A percentile compares a stretch with the other conserved stretches of the same genome.
phyloP scores from a whole-genome alignment of 768 basidiomycete genomes.

The Boletus sp. region DNA sequence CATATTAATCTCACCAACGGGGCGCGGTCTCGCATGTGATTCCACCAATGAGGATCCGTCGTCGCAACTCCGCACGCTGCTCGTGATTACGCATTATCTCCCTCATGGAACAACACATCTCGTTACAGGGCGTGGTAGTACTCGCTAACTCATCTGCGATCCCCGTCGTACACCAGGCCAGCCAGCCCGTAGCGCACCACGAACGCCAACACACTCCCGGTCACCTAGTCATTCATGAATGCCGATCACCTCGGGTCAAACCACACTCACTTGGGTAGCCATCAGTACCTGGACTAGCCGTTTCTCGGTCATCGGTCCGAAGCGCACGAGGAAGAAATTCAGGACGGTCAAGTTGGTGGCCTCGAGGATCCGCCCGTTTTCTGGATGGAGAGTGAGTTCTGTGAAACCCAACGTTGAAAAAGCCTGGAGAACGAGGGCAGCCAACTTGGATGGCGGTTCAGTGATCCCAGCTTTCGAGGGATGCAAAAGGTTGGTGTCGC shows the following conservation, averaged over 20 bases:
- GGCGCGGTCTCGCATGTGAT: constrained; percentile 18
- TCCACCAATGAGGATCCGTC: constrained; percentile 11
- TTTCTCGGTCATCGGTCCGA: constrained; percentile 87
- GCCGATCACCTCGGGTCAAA: neutral
- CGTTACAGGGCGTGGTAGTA: neutral
- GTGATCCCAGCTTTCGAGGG: constrained; percentile 69
- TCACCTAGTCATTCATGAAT: constrained; percentile 41
- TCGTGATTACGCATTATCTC: constrained; percentile 28
- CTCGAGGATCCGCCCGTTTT: constrained; percentile 57
- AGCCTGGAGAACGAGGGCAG: constrained; percentile 53
- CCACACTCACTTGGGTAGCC: constrained; percentile 57
- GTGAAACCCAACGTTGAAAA: constrained; percentile 66
- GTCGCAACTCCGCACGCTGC: constrained; percentile 3
- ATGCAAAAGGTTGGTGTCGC: constrained; percentile 68
- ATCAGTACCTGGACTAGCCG: constrained; percentile 72
- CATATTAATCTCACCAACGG: constrained; percentile 28
- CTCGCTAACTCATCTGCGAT: constrained; percentile 68
- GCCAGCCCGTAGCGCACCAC: constrained; percentile 87
- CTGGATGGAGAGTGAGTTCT: constrained; percentile 53
- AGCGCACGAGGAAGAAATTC: constrained; percentile 74
- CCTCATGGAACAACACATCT: constrained; percentile 2
- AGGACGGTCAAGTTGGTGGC: constrained; percentile 90
- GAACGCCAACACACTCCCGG: constrained; percentile 81
- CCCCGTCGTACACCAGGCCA: constrained; percentile 87
- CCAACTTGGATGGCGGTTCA: constrained; percentile 51